phyloP scores from a whole-genome alignment of 2,329 filamentous ascomycete genomes.

The Verruconis gallopava region DNA sequence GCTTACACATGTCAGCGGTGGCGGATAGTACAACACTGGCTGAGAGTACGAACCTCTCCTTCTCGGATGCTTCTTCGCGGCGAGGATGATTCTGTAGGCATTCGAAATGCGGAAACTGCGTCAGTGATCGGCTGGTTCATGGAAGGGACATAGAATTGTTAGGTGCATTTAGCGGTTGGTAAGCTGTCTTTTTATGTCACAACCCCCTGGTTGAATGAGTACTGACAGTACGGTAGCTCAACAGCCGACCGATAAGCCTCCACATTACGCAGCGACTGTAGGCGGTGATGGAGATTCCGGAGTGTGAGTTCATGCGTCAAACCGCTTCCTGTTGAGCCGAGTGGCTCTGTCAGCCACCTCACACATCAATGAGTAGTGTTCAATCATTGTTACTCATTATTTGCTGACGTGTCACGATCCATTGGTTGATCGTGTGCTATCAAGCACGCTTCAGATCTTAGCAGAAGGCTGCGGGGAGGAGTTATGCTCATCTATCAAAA shows the following conservation, averaged over 20 bases:
- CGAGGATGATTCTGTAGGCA: slow-evolving; percentile 13
- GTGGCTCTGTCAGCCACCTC: slow-evolving; percentile 12
- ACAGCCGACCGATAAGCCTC: slow-evolving; percentile 12
- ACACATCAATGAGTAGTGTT: slow-evolving; percentile 12
- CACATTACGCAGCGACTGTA: slow-evolving; percentile 12
- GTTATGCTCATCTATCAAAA: slow-evolving; percentile 12
- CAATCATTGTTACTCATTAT: slow-evolving; percentile 13
- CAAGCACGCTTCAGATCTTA: slow-evolving; percentile 12
- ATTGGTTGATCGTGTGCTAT: slow-evolving; percentile 12
- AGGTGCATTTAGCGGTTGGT: slow-evolving; percentile 11
- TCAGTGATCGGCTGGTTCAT: slow-evolving; percentile 12
- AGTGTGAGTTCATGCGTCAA: slow-evolving; percentile 12
- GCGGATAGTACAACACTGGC: slow-evolving; percentile 11
- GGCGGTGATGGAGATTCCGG: slow-evolving; percentile 11
- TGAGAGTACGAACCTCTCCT: slow-evolving; percentile 13
- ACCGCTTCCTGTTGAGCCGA: slow-evolving; percentile 11
- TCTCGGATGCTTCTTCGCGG: slow-evolving; percentile 11
- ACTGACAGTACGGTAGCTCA: slow-evolving; percentile 12
- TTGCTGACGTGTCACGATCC: slow-evolving; percentile 13
- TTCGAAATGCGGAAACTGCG: slow-evolving; percentile 14
- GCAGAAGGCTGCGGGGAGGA: slow-evolving; percentile 13
- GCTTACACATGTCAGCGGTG: slow-evolving; percentile 11
- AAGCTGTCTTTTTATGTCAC: slow-evolving; percentile 11
- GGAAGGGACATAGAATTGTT: slow-evolving; percentile 11
- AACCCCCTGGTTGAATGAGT: slow-evolving; percentile 12